Evolutionary conservation across 1,139 yeast genomes (phyloP).

Genomic region (Debaryomycetaceae sp.): DNA sequence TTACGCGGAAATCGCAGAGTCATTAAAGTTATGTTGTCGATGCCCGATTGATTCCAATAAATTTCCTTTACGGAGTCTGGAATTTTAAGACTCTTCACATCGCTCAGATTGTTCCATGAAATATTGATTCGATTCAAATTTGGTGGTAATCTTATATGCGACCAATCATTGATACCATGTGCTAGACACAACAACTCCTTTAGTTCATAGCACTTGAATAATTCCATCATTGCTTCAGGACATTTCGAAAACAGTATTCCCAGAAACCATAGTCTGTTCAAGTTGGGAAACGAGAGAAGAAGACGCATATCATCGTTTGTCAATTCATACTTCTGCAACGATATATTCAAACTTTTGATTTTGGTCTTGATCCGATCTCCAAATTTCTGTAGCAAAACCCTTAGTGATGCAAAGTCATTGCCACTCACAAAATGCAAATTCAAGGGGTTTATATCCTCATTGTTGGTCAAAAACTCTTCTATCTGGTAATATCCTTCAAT

Average conservation of each 20-base stretch:
- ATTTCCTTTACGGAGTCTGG: constrained; percentile 21
- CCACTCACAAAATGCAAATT: constrained; percentile 28
- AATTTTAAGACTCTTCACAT: constrained; percentile 14
- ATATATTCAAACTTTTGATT: constrained; percentile 19
- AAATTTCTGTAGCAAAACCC: constrained; percentile 19
- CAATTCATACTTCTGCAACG: constrained; percentile 26
- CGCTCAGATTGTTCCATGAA: constrained; percentile 29
- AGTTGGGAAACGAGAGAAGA: constrained; percentile 23
- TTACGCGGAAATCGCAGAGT: constrained; percentile 17
- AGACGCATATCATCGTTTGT: constrained; percentile 18
- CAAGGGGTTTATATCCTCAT: constrained; percentile 27
- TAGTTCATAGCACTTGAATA: constrained; percentile 14
- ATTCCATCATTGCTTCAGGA: constrained; percentile 16
- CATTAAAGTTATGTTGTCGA: constrained; percentile 13
- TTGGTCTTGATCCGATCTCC: constrained; percentile 13
- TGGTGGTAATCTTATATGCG: constrained; percentile 19
- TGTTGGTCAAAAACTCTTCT: constrained; percentile 26
- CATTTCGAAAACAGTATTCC: background rate
- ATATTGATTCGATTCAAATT: constrained; percentile 27
- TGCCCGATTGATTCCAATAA: constrained; percentile 31
- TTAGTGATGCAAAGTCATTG: constrained; percentile 30
- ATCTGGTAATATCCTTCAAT: constrained; percentile 29
- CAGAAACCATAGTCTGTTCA: constrained; percentile 27
- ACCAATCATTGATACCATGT: constrained; percentile 31
- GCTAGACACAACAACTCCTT: constrained; percentile 29